Evolutionary conservation across 1,139 yeast species (phyloP).

Genomic region (Saccharomyces hybrid): DNA sequence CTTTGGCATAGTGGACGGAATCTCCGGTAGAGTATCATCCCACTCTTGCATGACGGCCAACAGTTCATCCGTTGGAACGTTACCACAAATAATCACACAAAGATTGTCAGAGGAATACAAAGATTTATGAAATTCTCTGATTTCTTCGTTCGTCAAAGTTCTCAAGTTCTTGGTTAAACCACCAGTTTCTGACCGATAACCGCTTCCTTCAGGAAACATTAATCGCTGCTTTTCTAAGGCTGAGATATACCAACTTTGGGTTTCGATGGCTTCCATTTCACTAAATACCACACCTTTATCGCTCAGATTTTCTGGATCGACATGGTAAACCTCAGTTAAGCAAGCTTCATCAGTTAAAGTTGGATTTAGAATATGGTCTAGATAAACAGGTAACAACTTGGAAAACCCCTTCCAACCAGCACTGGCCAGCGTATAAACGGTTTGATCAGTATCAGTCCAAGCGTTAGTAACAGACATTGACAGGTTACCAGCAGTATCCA

Average conservation of each 20-base stretch:
- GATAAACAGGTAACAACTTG: constrained; percentile 72
- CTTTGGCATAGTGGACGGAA: constrained; percentile 34
- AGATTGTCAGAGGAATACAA: constrained; percentile 79
- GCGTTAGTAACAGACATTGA: constrained; percentile 89
- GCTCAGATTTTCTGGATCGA: constrained; percentile 72
- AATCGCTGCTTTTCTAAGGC: constrained; percentile 54
- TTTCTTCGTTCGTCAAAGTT: constrained; percentile 61
- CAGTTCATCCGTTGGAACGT: constrained; percentile 68
- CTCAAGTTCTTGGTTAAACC: constrained; percentile 78
- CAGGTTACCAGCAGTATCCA: constrained; percentile 80
- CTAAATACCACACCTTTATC: constrained; percentile 96
- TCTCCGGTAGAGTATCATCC: constrained; percentile 47
- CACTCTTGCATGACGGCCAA: constrained; percentile 52
- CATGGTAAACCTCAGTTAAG: constrained; percentile 88
- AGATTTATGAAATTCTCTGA: constrained; percentile 61
- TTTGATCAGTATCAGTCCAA: constrained; percentile 94
- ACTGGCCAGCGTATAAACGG: constrained; percentile 82
- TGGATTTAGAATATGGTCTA: constrained; percentile 82
- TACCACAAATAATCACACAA: constrained; percentile 75
- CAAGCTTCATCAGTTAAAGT: constrained; percentile 86
- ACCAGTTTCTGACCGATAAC: constrained; percentile 91
- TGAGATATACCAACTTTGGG: constrained; percentile 69
- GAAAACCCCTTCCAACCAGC: constrained; percentile 98
- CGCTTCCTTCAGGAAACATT: constrained; percentile 55
- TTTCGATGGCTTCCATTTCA: constrained; percentile 93